Evolutionary conservation across 176 grass and related monocot genomes (phyloP).

Genomic region (Puya raimondii): DNA sequence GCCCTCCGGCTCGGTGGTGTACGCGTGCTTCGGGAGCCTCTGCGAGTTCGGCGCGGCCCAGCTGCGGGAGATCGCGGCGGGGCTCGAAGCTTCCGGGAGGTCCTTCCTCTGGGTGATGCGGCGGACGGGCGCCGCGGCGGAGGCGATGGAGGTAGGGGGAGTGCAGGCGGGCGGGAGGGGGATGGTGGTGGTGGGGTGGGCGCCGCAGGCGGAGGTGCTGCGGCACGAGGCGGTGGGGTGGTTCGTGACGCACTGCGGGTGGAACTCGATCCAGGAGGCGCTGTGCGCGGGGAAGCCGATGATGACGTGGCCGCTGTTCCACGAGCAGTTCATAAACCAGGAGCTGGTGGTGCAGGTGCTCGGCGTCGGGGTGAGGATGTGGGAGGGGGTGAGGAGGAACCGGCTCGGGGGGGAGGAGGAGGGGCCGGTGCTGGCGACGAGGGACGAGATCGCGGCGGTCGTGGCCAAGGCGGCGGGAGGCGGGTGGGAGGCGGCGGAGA

Average conservation of each 20-base stretch:
- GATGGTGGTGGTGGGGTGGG: conserved; percentile 33
- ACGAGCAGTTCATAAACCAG: conserved; percentile 14
- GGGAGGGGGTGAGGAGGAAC: background rate
- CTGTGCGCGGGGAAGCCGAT: conserved; percentile 10
- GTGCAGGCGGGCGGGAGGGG: conserved; percentile 27
- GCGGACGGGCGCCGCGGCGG: background rate
- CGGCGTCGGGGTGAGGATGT: conserved; percentile 4
- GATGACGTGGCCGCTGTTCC: conserved; percentile 12
- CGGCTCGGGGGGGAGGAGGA: background rate
- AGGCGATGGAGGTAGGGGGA: conserved; percentile 25
- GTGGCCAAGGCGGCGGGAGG: background rate
- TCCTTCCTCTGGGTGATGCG: conserved; percentile 59
- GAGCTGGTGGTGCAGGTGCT: conserved; percentile 9
- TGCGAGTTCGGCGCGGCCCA: background rate
- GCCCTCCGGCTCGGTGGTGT: conserved; percentile 23
- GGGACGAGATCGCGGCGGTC: background rate
- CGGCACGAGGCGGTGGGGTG: conserved; percentile 24
- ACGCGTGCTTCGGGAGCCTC: conserved; percentile 57
- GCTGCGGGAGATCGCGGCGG: conserved; percentile 36
- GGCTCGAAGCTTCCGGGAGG: conserved; percentile 20
- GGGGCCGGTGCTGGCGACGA: background rate
- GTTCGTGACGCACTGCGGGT: conserved; percentile 40
- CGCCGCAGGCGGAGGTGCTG: conserved; percentile 28
- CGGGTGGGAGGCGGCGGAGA: background rate
- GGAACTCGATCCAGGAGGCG: conserved; percentile 34